phyloP scores from a whole-genome alignment of 192 early-diverging fungal genomes.

The Backusella tarrabulga region DNA sequence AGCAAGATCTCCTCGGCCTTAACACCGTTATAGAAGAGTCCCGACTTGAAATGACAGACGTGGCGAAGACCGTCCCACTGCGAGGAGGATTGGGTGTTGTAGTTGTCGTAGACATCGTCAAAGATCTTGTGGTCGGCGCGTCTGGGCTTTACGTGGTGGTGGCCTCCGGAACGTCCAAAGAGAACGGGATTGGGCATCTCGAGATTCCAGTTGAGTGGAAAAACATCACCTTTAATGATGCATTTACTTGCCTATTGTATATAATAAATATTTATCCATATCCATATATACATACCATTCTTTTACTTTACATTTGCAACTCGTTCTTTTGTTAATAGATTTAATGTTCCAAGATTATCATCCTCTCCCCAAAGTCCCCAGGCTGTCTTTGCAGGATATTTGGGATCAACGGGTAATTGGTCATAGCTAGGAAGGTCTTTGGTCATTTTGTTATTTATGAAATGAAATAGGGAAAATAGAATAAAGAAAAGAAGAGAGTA shows the following conservation, averaged over 20 bases:
- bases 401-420: slow-evolving; percentile 31
- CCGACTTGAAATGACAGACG: slow-evolving; percentile 12
- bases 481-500: background rate
- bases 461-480: background rate
- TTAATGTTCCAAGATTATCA: slow-evolving; percentile 32
- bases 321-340: slow-evolving; percentile 19
- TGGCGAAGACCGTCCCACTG: slow-evolving; percentile 38
- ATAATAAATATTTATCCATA: background rate
- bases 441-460: background rate
- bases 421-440: slow-evolving; percentile 23
- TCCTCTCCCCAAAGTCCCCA: slow-evolving; percentile 37
- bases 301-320: slow-evolving; percentile 8
- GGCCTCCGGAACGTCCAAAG: slow-evolving; percentile 10
- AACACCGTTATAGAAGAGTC: slow-evolving; percentile 28
- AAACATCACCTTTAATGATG: slow-evolving; percentile 21
- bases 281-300: background rate
- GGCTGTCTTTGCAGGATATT: slow-evolving; percentile 23
- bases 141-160: background rate
- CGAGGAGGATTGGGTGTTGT: slow-evolving; percentile 33
- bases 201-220: slow-evolving; percentile 30
- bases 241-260: slow-evolving; percentile 23
- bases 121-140: background rate
- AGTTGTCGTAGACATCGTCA: slow-evolving; percentile 36
- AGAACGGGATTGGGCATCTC: slow-evolving; percentile 16
- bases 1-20: background rate